phyloP scores from a whole-genome alignment of 1,139 yeast species.

The Suhomyces maxii region DNA sequence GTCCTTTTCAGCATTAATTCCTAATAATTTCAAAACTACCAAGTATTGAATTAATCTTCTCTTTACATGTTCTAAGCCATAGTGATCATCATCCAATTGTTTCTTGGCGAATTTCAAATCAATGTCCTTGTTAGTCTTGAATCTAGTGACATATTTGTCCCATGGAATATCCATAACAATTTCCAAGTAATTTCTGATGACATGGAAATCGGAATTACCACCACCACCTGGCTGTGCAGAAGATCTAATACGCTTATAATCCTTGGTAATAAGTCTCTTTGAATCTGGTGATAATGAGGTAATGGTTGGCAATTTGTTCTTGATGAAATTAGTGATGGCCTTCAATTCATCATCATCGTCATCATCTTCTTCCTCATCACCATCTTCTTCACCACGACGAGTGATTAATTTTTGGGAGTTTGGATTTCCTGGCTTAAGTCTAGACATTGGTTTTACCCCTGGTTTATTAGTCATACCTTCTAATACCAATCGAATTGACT shows the following conservation, averaged over 20 bases:
- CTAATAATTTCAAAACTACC: slow-evolving; percentile 70
- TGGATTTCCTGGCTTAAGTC: slow-evolving; percentile 6
- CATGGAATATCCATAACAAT: slow-evolving; percentile 70
- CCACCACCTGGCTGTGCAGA: slow-evolving; percentile 51
- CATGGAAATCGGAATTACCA: slow-evolving; percentile 70
- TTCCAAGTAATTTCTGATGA: slow-evolving; percentile 68
- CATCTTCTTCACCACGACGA: slow-evolving; percentile 16
- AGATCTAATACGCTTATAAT: slow-evolving; percentile 59
- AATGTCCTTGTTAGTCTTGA: slow-evolving; percentile 43
- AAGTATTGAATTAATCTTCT: slow-evolving; percentile 78
- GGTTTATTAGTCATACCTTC: slow-evolving; percentile 47
- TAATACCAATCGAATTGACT: slow-evolving; percentile 54
- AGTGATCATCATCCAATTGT: slow-evolving; percentile 77
- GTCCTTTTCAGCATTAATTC: slow-evolving; percentile 37
- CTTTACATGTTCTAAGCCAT: slow-evolving; percentile 80
- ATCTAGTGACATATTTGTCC: slow-evolving; percentile 44
- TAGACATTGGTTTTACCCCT: slow-evolving; percentile 1
- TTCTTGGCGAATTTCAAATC: slow-evolving; percentile 56
- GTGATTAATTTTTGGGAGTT: slow-evolving; percentile 3
- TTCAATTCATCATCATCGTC: slow-evolving; percentile 48
- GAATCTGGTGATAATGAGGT: slow-evolving; percentile 48
- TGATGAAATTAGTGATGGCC: slow-evolving; percentile 45
- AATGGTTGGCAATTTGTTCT: slow-evolving; percentile 47
- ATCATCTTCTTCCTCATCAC: slow-evolving; percentile 32
- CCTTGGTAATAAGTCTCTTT: slow-evolving; percentile 58